A percentile compares a stretch with the other conserved stretches of the same genome.
phyloP scores from a whole-genome alignment of 2,329 filamentous ascomycete genomes.

The Ambrosiella beaveri region DNA sequence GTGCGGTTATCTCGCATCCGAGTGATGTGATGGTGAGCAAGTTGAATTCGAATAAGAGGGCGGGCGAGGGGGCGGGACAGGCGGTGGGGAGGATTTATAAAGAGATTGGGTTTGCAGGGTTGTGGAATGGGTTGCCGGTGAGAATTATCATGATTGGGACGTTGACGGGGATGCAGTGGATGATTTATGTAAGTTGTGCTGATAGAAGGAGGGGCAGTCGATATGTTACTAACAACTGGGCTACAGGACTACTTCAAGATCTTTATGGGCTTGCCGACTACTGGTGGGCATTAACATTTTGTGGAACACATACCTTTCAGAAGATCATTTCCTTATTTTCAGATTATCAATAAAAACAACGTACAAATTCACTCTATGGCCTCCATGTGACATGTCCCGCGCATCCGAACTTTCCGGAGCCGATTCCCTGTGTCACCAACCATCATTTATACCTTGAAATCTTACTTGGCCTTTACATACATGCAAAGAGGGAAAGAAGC shows the following conservation, averaged over 20 bases:
- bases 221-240: constrained; percentile 13
- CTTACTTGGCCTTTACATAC: too few species aligned
- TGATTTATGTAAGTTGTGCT: constrained; percentile 55
- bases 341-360: too few species aligned
- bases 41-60: constrained; percentile 60
- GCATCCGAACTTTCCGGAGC: too few species aligned
- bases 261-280: constrained; percentile 73
- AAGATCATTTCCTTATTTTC: too few species aligned
- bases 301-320: too few species aligned
- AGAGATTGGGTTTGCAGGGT: constrained; percentile 70
- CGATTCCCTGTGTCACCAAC: too few species aligned
- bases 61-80: constrained; percentile 60
- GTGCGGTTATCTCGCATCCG: constrained; percentile 64
- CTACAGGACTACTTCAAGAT: constrained; percentile 69
- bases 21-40: constrained; percentile 88
- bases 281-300: constrained; percentile 40
- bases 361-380: too few species aligned
- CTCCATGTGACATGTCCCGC: too few species aligned
- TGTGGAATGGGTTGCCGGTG: constrained; percentile 82
- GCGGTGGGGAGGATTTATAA: constrained; percentile 69
- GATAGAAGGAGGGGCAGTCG: not conserved
- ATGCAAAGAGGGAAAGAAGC: too few species aligned
- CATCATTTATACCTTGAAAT: too few species aligned
- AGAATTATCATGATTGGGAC: constrained; percentile 79
- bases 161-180: constrained; percentile 74